Percentiles rank a stretch among this genome's conserved stretches.
phyloP scores from a whole-genome alignment of 371 early-diverging fungal species.

The Vairimorpha apis region DNA sequence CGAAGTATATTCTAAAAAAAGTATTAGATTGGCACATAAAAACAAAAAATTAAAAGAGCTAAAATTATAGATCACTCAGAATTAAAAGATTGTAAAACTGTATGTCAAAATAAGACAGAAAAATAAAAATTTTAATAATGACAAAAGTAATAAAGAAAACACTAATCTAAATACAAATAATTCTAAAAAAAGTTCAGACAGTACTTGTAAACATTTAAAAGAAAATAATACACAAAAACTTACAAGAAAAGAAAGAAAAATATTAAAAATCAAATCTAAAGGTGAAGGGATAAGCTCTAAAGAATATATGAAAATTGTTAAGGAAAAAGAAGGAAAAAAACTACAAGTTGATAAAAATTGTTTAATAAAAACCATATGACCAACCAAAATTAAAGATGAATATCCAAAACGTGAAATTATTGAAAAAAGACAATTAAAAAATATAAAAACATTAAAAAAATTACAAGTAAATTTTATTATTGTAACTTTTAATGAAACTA shows the following conservation, averaged over 20 bases:
- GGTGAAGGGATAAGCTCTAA: conserved; percentile 9
- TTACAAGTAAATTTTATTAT: neutral
- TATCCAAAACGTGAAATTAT: neutral
- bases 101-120: neutral
- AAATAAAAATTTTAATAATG: neutral
- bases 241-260: conserved; percentile 15
- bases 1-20: conserved; percentile 23
- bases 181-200: neutral
- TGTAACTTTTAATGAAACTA: no score
- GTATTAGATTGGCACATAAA: neutral
- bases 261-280: neutral
- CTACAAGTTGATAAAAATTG: neutral
- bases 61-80: neutral
- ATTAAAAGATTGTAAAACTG: neutral
- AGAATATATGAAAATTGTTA: conserved; percentile 9
- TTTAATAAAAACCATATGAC: neutral
- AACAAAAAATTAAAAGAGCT: neutral
- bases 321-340: neutral
- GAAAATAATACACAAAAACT: neutral
- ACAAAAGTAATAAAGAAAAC: no score
- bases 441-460: neutral
- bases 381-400: neutral
- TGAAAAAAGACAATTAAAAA: neutral
- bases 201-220: no score
- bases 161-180: neutral